Base-by-base conservation (phyloP, 805 yeast species). In the Kluyveromyces dobzhanskii region DNA sequence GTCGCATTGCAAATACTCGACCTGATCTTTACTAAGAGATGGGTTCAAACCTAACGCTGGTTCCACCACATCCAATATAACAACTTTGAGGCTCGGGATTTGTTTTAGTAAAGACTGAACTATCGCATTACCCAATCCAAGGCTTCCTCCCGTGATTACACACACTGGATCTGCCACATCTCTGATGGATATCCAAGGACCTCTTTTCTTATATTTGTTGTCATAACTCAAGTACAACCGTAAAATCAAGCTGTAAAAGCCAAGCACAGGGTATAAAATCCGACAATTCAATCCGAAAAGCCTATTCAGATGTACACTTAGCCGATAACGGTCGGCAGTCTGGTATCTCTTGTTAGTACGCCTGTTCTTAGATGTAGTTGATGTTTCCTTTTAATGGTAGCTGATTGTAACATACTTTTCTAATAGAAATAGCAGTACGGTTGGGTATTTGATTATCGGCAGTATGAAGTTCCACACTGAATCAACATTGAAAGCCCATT, bases 1-100 rank as follows among this genome's bases (percentile, higher is more conserved):
- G 57, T 88, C 94, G 56, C 95, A 85, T 27, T 60, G 41, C 39
- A 67, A 69, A 50, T 73, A 80, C 6, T 54, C 46, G 5, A 76
- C 78, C 31, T 51, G 46, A 3, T 40, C 38, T 12, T 41, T 10
- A 13, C 14, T 16, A 6, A n/a, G 3, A 7, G 30, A 27, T 14
- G 6, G 6, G 16, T 12, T 9, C 18, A 31, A 39, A 3, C 25
- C 13, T 0, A 45, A 13, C 6, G 44, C 13, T 2, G 44, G 39
- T 6, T 41, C 39, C 3, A 35, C 19, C 10, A 50, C 38, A 21
- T 51, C 55, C 10, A 59, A 49, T 30, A 49, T 64, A 3, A 65
- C 32, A 9, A 61, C 53, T 3, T 46, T 48, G 18, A 58, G 47
- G 18, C 45, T 38, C 0, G 51, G 51, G 6, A 47, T 47, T 21